phyloP scores from a whole-genome alignment of 768 basidiomycete genomes.

The Trametes punicea region DNA sequence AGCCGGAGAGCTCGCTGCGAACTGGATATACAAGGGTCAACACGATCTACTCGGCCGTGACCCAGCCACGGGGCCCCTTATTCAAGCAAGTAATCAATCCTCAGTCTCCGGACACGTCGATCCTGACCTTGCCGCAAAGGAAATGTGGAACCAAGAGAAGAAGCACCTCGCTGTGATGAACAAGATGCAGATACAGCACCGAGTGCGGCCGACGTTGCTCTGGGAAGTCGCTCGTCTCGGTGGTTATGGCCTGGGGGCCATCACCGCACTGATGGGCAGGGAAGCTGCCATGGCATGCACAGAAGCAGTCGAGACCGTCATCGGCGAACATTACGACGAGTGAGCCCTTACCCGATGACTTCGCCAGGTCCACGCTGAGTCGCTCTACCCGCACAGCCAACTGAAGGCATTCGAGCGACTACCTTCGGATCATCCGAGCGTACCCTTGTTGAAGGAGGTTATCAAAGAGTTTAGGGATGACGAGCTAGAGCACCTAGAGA shows the following conservation, averaged over 20 bases:
- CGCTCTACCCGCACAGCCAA: slow-evolving; percentile 58
- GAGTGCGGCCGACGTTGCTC: slow-evolving; percentile 77
- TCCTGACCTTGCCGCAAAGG: slow-evolving; percentile 42
- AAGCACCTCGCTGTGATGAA: slow-evolving; percentile 88
- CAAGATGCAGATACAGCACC: slow-evolving; percentile 79
- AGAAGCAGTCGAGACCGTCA: slow-evolving; percentile 96
- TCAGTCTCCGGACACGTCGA: neutral
- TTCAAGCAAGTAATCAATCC: slow-evolving; percentile 68
- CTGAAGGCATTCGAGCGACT: slow-evolving; percentile 67
- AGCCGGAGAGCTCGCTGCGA: slow-evolving; percentile 93
- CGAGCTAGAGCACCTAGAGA: slow-evolving; percentile 91
- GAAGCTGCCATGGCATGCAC: slow-evolving; percentile 99
- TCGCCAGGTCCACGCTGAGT: neutral
- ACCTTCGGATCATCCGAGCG: slow-evolving; percentile 69
- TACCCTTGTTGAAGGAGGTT: slow-evolving; percentile 67
- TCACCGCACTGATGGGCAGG: slow-evolving; percentile 83
- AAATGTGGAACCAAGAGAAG: slow-evolving; percentile 97
- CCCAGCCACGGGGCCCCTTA: slow-evolving; percentile 52
- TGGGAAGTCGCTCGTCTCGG: slow-evolving; percentile 83
- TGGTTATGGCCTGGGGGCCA: slow-evolving; percentile 83
- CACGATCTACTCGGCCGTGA: slow-evolving; percentile 67
- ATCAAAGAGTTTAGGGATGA: slow-evolving; percentile 89
- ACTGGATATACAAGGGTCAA: slow-evolving; percentile 94
- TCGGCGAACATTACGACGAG: slow-evolving; percentile 99
- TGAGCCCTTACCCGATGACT: slow-evolving; percentile 39